Evolutionary conservation across 306 rosid genomes (phyloP).

Genomic region (Pterocarpus macrocarpus): DNA sequence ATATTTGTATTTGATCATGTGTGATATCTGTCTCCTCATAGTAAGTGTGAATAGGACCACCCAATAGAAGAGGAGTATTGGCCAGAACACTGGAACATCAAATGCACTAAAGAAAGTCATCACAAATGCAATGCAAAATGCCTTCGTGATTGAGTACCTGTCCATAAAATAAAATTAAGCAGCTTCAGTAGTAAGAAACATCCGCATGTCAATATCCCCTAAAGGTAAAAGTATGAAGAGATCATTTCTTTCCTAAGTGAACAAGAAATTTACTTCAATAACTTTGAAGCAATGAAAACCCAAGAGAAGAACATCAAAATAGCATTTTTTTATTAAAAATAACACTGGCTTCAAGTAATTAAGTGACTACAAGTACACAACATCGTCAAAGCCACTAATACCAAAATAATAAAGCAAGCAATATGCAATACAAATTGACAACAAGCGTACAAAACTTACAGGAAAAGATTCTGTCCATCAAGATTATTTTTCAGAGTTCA

Average conservation of each 20-base stretch:
- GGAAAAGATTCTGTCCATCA: background rate
- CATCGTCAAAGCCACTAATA: slow-evolving; percentile 27
- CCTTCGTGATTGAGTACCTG: slow-evolving; percentile 95
- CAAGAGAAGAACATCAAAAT: slow-evolving; percentile 14
- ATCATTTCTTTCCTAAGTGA: background rate
- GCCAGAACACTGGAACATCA: slow-evolving; percentile 93
- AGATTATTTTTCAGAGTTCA: background rate
- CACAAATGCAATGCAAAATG: slow-evolving; percentile 86
- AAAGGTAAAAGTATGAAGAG: background rate
- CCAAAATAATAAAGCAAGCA: slow-evolving; percentile 32
- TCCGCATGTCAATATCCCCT: slow-evolving; percentile 26
- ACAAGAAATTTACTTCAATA: background rate
- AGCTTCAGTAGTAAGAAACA: slow-evolving; percentile 31
- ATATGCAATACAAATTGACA: background rate
- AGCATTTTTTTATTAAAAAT: slow-evolving; percentile 13
- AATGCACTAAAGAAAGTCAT: slow-evolving; percentile 74
- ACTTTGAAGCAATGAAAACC: slow-evolving; percentile 10
- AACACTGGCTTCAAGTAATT: slow-evolving; percentile 11
- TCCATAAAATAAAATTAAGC: slow-evolving; percentile 40
- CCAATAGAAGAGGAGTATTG: slow-evolving; percentile 97
- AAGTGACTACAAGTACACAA: slow-evolving; percentile 20
- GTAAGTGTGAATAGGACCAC: slow-evolving; percentile 79
- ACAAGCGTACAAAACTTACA: background rate
- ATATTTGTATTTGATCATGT: slow-evolving; percentile 93
- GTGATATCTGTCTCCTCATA: slow-evolving; percentile 94